Evolutionary conservation across 805 yeast genomes (phyloP), one percentile per base, ranked within the genome.

Genomic region (Kuraishia cidri): DNA sequence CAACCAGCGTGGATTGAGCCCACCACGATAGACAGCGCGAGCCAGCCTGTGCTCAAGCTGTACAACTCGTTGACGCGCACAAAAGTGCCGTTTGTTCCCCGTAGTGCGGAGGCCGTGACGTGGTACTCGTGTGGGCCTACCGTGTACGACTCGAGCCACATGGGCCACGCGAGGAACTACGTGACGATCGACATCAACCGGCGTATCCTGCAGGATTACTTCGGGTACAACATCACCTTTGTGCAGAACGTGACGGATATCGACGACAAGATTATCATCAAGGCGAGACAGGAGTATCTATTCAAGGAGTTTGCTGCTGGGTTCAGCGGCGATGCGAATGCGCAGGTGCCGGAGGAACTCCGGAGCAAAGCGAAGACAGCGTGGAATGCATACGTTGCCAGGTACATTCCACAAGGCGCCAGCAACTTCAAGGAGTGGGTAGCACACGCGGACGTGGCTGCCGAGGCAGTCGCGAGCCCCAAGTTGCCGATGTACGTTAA

Each of bases 41-140:
- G n/a, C n/a, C n/a, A n/a, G 10, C 23, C 23, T 20, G 23, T 20
- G 9, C 64, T 88, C 44, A 78, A 75, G 47, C 53, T 88, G 28
- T 86, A 73, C 69, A 88, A 88, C 62, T 73, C 95, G 4, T 66
- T 90, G 45, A 90, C 97, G 3, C 68, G 94, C 46, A 56, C 75
- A 21, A 90, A 90, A 50, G 83, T 74, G 24, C 80, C 66, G 36
- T 90, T 92, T 47, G 56, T 76, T n/a, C 94, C 97, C 2, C 58
- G 64, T 36, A 60, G 64, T 18, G 71, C 72, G 3, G 71, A 72
- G 38, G 72, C 69, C 37, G 82, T 92, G 31, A 71, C 87, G 1
- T 92, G 98, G 98, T 92, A 92, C 62, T 83, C 87, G 37, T 92
- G 98, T 69, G 98, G 98, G 5, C 98, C 98, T 9, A 92, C 98